These are phyloP conservation scores for Trifolium subterraneum DNA, from an alignment of 306 rosid species.

Conservation along the genomic window DNA sequence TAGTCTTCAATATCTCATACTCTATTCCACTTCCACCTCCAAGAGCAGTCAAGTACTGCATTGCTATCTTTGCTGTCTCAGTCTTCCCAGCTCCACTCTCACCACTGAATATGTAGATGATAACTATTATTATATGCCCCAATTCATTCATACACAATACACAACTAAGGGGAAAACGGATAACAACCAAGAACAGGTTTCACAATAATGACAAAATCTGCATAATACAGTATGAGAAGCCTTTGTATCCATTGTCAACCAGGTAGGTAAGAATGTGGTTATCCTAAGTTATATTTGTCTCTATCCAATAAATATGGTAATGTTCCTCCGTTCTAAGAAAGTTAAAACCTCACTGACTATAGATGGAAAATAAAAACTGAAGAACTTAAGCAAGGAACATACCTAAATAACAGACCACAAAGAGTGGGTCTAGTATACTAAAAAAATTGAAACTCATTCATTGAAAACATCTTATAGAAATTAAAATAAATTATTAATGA, in stretches of 20 bases:
- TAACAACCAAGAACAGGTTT: conserved; percentile 15
- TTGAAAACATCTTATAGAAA: no score
- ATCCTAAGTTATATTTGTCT: conserved; percentile 7
- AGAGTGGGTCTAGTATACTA: no score
- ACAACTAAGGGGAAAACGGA: conserved; percentile 15
- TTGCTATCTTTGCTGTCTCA: conserved; percentile 50
- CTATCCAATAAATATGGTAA: conserved; percentile 15
- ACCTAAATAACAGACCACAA: no score
- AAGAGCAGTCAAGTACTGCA: conserved; percentile 49
- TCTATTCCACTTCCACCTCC: conserved; percentile 54
- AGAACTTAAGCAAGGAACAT: neutral
- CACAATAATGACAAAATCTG: conserved; percentile 16
- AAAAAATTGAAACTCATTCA: neutral
- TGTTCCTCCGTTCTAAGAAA: conserved; percentile 22
- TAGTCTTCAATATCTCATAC: conserved; percentile 45
- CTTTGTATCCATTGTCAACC: conserved; percentile 20
- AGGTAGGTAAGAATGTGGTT: conserved; percentile 7
- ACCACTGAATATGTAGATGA: conserved; percentile 38
- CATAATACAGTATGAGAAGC: conserved; percentile 20
- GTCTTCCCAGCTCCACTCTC: conserved; percentile 53
- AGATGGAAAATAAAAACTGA: conserved; percentile 3
- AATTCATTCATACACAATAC: conserved; percentile 22
- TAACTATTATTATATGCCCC: conserved; percentile 22
- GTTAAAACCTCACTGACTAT: conserved; percentile 2
- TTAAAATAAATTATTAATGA: no score